Evolutionary conservation across 345 rosid genomes (phyloP), one percentile per base, ranked within the genome.

Genomic region (Alliaria petiolata): DNA sequence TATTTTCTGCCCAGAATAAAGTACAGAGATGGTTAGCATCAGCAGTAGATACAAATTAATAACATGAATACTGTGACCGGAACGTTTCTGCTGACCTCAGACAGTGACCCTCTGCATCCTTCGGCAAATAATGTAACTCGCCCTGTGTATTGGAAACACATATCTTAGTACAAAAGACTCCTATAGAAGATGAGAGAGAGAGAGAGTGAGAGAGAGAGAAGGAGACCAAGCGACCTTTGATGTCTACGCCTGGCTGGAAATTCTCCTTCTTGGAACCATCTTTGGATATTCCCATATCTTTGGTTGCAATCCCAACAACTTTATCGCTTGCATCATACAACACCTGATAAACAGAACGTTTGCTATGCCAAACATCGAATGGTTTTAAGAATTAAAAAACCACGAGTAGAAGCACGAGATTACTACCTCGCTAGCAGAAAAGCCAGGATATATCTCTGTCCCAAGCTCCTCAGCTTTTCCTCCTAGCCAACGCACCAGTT

Each of bases 201-300:
- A 34, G n/a, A n/a, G n/a, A n/a, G n/a, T n/a, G n/a, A n/a, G 46
- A 50, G 57, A 44, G 40, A 53, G 72, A 63, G 75, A 75, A 62
- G 64, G 81, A 75, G 79, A 65, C 52, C 22, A 55, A 66, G 53
- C 45, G 60, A 73, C 97, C 98, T 85, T 85, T 87, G 43, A 93
- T 69, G 76, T 78, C 90, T 31, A 93, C 96, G 47, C 97, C 98
- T 36, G 69, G 83, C 79, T 91, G 98, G 65, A 87, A 93, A 80
- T 52, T 93, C 34, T 83, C 98, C 82, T 90, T 93, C 83, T 81
- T 87, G 39, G 89, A 81, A 59, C 97, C 96, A 83, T 89, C 85
- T 86, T 93, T 91, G 19, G 97, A 83, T 76, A 93, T 84, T 70
- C 98, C 98, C 97, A 93, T 89, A 84, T 93, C 98, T 79, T 85